Evolutionary conservation across 257 asterid genomes (phyloP).

Genomic region (Nicotiana tomentosiformis): DNA sequence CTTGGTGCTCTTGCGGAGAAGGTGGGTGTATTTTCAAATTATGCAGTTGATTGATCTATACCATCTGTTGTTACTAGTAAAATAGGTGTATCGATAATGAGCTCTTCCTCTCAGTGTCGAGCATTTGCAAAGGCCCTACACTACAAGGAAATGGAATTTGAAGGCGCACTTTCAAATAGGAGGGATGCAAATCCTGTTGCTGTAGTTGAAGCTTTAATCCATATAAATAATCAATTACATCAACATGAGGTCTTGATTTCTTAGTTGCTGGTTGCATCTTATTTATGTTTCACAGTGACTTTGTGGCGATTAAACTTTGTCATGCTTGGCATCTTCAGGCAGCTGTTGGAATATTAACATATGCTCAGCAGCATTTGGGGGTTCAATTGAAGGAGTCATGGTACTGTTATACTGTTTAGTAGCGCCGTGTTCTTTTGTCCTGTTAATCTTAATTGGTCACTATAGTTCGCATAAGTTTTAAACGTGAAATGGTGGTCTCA

Average conservation of each 20-base stretch:
- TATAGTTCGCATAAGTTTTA: not conserved
- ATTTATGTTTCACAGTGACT: not conserved
- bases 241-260: conserved; percentile 75
- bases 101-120: conserved; percentile 70
- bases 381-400: conserved; percentile 98
- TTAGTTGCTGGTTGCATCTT: conserved; percentile 8
- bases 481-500: not conserved
- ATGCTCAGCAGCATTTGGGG: conserved; percentile 88
- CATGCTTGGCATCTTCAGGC: conserved; percentile 49
- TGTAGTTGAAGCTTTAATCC: conserved; percentile 95
- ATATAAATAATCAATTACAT: conserved; percentile 93
- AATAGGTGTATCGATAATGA: conserved; percentile 5
- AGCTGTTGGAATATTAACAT: conserved; percentile 93
- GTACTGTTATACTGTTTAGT: conserved; percentile 29
- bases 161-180: conserved; percentile 80
- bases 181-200: conserved; percentile 94
- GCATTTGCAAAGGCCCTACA: conserved; percentile 99
- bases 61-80: not conserved
- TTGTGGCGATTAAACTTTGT: conserved; percentile 4
- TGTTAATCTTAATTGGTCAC: not conserved
- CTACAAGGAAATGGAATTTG: conserved; percentile 98
- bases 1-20: conserved; percentile 99
- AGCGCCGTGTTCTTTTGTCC: not conserved
- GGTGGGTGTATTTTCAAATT: conserved; percentile 34
- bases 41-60: conserved; percentile 1